Base-by-base conservation (phyloP, 495 filamentous ascomycete species). In the Friedmanniomyces simplex region DNA sequence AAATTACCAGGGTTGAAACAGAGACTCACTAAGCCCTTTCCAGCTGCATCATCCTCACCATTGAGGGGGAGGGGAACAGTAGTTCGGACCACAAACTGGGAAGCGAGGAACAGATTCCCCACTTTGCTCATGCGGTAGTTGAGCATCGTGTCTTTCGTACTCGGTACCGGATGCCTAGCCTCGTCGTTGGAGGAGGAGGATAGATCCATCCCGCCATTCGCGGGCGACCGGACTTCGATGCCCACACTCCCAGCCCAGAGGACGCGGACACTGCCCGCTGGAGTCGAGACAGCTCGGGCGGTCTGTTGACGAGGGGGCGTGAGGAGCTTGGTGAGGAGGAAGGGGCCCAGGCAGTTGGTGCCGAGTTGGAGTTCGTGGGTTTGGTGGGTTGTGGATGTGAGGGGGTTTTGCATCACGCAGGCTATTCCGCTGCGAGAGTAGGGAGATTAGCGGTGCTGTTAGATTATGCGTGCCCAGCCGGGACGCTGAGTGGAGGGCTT, bases 311-410 rank as follows among this genome's bases (percentile, higher is more conserved):
- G 63, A 10, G 75, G 67, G 0, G 79, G 76, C 1, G 66, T 67
- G 1, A 83, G 76, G 20, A 73, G 55, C 14, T 68, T 51, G 7
- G 72, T 77, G 26, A 80, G 66, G 16, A 80, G 66, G 56, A 71
- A 77, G 13, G 72, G 77, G 1, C 72, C 77, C 1, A 79, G 65
- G 54, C 70, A 73, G 55, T 81, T 79, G 2, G 73, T 76, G 10
- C 66, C 72, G n/a, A 77, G 63, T 54, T 78, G 69, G 2, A 78
- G 58, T 45, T 79, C 78, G 59, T 73, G 66, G 24, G 69, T 37
- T 37, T 37, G 34, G 16, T 8, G 8, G 8, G 34, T 37, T 16
- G 8, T 37, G 8, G 34, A 37, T 37, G 8, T 16, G 8, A 37
- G 34, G 8, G 34, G 34, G 8, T 8, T 16, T 37, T 37, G 34